Evolutionary conservation across 805 yeast genomes (phyloP), one percentile per base, ranked within the genome.

Genomic region (Starmerella bombicola): DNA sequence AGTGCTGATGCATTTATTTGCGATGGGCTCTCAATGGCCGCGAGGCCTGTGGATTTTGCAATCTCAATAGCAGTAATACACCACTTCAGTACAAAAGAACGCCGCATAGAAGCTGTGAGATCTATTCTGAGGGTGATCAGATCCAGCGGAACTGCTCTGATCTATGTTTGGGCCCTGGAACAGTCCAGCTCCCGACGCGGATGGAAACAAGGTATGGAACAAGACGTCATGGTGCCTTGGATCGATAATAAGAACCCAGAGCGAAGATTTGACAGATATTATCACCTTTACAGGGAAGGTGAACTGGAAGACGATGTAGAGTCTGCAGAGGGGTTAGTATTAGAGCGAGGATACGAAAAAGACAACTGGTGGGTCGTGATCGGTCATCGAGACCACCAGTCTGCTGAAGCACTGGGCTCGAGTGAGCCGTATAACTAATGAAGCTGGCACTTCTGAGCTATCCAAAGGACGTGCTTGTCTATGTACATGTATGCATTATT

Each of bases 101-200:
- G 98, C 55, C 68, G 98, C 38, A 58, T 81, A 1, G 72, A 70
- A 7, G 96, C 95, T 1, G 76, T 91, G 6, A 50, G 51, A 12
- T 80, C 80, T 44, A 77, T 86, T 2, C 56, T 91, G 29, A 60
- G 75, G 17, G 72, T 72, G 43, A 57, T 91, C 39, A 4, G 6
- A 31, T 40, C 48, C 0, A 75, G 74, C 0, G 95, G 94, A 1
- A 71, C 69, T 38, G 80, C 83, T 0, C 62, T 91, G 52, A 71
- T 91, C 6, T 91, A 88, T 58, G 93, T 93, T 38, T 91, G 98
- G 98, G 98, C 98, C 0, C 61, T 91, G 38, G 98, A 91, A 50
- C 98, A 91, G 59, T 80, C 78, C 42, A 70, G 67, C 19, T 80
- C 94, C 0, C 68, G 96, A 50, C 69, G 97, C 52, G 97, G 97